Evolutionary conservation across 2,329 filamentous ascomycete genomes (phyloP).

Genomic region (Hypoxylon sp.): DNA sequence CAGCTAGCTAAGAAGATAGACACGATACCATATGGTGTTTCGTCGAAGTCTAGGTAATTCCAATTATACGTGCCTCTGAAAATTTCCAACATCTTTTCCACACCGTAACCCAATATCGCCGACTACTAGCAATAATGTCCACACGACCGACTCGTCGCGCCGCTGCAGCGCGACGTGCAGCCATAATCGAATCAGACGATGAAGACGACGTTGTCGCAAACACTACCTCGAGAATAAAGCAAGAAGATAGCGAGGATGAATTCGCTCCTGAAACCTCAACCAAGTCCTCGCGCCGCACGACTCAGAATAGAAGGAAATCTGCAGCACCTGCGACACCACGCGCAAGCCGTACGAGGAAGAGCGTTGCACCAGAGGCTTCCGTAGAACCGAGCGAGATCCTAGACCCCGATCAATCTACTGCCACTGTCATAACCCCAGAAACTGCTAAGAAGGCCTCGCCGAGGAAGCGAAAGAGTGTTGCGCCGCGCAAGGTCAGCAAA

Average conservation of each 20-base stretch:
- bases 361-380: slow-evolving; percentile 54
- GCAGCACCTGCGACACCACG: slow-evolving; percentile 56
- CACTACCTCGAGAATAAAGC: slow-evolving; percentile 65
- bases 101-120: not conserved
- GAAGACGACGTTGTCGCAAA: slow-evolving; percentile 74
- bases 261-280: slow-evolving; percentile 80
- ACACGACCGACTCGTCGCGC: slow-evolving; percentile 61
- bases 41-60: slow-evolving; percentile 5
- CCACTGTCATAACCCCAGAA: slow-evolving; percentile 52
- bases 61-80: not conserved
- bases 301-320: slow-evolving; percentile 56
- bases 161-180: slow-evolving; percentile 74
- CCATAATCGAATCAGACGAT: slow-evolving; percentile 85
- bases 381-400: slow-evolving; percentile 74
- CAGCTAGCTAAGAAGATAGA: not conserved
- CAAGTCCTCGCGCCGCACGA: slow-evolving; percentile 67
- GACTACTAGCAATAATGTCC: slow-evolving; percentile 48
- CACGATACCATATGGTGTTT: slow-evolving; percentile 1
- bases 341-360: slow-evolving; percentile 59
- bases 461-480: slow-evolving; percentile 77
- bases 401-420: slow-evolving; percentile 65
- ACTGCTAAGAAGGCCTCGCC: slow-evolving; percentile 67
- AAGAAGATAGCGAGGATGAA: slow-evolving; percentile 79
- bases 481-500: slow-evolving; percentile 59
- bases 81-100: not conserved